A percentile compares a stretch with the other conserved stretches of the same genome.
phyloP scores from a whole-genome alignment of 1,284 basidiomycete genomes.

The Apiotrichum gracile region DNA sequence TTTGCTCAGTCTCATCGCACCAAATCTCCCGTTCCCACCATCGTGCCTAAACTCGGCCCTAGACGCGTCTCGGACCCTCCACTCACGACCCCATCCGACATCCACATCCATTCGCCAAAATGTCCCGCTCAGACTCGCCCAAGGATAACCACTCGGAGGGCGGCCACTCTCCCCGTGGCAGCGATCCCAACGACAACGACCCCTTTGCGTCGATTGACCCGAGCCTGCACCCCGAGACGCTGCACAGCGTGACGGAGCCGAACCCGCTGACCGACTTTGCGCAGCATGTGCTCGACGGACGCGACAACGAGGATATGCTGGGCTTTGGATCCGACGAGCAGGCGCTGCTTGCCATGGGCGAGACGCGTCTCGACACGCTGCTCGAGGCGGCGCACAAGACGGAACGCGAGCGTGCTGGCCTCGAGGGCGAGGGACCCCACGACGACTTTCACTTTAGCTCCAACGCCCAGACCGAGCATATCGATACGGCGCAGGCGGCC shows the following conservation, averaged over 20 bases:
- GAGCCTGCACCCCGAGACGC: slow-evolving; percentile 15
- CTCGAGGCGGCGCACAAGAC: slow-evolving; percentile 13
- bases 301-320: slow-evolving; percentile 9
- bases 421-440: background rate
- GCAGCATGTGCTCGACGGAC: slow-evolving; percentile 21
- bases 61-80: too few species aligned
- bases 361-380: slow-evolving; percentile 16
- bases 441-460: background rate
- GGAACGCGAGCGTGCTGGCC: slow-evolving; percentile 1
- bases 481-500: background rate
- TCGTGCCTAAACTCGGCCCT: too few species aligned
- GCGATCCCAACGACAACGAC: background rate
- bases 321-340: slow-evolving; percentile 12
- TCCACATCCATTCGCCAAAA: background rate
- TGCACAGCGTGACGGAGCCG: slow-evolving; percentile 9
- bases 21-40: too few species aligned
- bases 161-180: background rate
- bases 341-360: slow-evolving; percentile 10
- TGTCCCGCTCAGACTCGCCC: background rate
- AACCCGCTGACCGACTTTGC: slow-evolving; percentile 24
- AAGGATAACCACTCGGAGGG: background rate
- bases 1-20: too few species aligned
- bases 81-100: background rate
- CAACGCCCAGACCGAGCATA: background rate
- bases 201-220: slow-evolving; percentile 22